Conservation (phyloP, 2,329 filamentous ascomycete genomes). For the Aspergillus udagawae region DNA sequence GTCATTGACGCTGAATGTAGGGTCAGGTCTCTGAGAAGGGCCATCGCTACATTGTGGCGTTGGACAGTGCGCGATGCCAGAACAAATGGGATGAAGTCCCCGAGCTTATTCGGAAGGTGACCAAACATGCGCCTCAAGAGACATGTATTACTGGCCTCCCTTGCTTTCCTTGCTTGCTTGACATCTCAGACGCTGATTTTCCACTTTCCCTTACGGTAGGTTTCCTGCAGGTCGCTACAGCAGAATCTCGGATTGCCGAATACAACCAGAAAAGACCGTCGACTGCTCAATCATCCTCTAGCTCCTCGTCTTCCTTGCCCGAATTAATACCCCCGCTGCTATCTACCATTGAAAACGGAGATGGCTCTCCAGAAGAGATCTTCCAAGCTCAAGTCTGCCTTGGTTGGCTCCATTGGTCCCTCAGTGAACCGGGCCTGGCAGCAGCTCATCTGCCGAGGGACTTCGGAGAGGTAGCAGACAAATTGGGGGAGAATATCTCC, state of each 20-base stretch:
- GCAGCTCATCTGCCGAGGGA: slow-evolving; percentile 60
- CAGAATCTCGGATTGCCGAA: slow-evolving; percentile 62
- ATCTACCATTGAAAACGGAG: slow-evolving; percentile 57
- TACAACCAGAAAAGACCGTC: slow-evolving; percentile 39
- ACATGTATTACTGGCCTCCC: slow-evolving; percentile 58
- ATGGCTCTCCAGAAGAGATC: slow-evolving; percentile 50
- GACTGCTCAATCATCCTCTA: slow-evolving; percentile 30
- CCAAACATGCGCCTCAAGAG: slow-evolving; percentile 84
- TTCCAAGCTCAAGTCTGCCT: slow-evolving; percentile 79
- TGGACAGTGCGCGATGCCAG: slow-evolving; percentile 83
- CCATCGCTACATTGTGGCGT: slow-evolving; percentile 71
- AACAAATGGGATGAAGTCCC: slow-evolving; percentile 82
- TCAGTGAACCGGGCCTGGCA: slow-evolving; percentile 64
- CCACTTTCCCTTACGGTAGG: slow-evolving; percentile 46
- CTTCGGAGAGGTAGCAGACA: slow-evolving; percentile 53
- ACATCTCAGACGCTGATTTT: slow-evolving; percentile 13
- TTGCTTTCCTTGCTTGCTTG: slow-evolving; percentile 9
- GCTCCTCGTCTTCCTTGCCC: slow-evolving; percentile 41
- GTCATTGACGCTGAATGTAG: slow-evolving; percentile 28
- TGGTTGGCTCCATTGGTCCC: slow-evolving; percentile 78
- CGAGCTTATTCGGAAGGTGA: slow-evolving; percentile 86
- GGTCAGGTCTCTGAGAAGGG: slow-evolving; percentile 66
- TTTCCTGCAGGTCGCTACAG: slow-evolving; percentile 65
- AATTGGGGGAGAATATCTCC: slow-evolving; percentile 50
- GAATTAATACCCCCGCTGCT: slow-evolving; percentile 40